Base-by-base conservation (phyloP, 148 eudicot species). In the Drosera capensis region DNA sequence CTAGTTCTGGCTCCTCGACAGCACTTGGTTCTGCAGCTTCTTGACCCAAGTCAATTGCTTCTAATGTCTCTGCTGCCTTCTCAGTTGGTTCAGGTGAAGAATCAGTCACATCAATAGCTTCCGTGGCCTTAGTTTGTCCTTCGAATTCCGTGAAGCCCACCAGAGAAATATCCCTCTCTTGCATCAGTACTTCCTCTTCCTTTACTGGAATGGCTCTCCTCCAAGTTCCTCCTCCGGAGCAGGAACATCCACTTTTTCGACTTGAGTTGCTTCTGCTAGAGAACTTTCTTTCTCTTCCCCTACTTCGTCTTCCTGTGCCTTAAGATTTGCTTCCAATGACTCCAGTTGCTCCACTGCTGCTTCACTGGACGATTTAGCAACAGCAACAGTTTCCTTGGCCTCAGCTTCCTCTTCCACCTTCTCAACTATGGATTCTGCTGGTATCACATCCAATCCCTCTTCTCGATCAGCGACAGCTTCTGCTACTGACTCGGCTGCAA, bases 291-390 rank as follows among this genome's bases (percentile, higher is more conserved):
- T 34, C 38, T 30, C 56, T 49, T 28, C 29, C 50, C 52, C 64
- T 13, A 12, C 39, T 55, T 42, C 65, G 18, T 40, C 45, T 7
- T 13, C 53, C 21, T 30, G 46, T 9, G 59, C 53, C 25, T 57
- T 75, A 37, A 46, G 47, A 40, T 52, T 22, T 26, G 43, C 65
- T 15, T 54, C 39, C 9, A 60, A 54, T 15, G 37, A 40, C 47
- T 56, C 63, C 25, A 52, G 52, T 20, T 20, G 5, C 25, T 12
- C 39, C 3, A 25, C 25, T 39, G 45, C 53, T 11, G 43, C 23
- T 54, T 65, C 60, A 12, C 12, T 39, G 8, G 41, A 56, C 23
- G 58, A 39, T 36, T 45, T 25, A 1, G 24, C 20, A 28, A 49
- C 45, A 48, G 48, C 59, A 29, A 25, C 45, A 28, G 29, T 50